Base-by-base conservation (phyloP, 1,139 yeast species). In the Groenewaldozyma auringiensis region DNA sequence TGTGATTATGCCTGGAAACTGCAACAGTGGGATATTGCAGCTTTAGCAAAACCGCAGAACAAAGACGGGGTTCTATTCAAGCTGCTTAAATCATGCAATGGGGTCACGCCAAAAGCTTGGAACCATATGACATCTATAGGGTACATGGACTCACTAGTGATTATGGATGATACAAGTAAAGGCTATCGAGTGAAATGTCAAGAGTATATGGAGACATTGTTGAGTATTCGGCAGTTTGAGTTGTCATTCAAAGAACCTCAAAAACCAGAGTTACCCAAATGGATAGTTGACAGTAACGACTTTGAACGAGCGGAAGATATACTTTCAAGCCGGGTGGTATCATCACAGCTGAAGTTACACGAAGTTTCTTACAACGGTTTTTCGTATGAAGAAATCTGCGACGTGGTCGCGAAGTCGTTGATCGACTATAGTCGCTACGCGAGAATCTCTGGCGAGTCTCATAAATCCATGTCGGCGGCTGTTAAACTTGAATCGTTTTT, bases 1-100 rank as follows among this genome's bases (percentile, higher is more conserved):
- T 73, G 67, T 50, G 69, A 75, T 44, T 75, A 82, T 73, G 74
- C 80, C 0, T 85, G 94, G 94, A 82, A 81, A 57, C 63, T 85
- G 34, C 75, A 72, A 45, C 71, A 74, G 43, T 86, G 95, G 95
- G 82, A 80, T 47, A 48, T 81, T 3, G 84, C 92, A n/a, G n/a
- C 34, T 6, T 18, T 17, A n/a, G 34, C 33, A 2, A 50, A 49
- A 0, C 59, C 72, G 0, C 40, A 43, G 0, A 60, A 63, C 2
- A 73, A 70, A 41, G 70, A 74, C 46, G 74, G 71, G 41, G 59
- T 65, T 4, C 64, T 76, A 11, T 83, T 78, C 56, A 67, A 66
- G 16, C 63, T 72, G 1, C 64, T 80, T 50, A 79, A 74, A 47
- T 61, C 59, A 14, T 4, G 13, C 22, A 8, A 18, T 6, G 22